Percentiles rank a stretch among this genome's conserved stretches.
Conservation (phyloP, 352 stramenopile genomes). For the Globisporangium irregulare region DNA sequence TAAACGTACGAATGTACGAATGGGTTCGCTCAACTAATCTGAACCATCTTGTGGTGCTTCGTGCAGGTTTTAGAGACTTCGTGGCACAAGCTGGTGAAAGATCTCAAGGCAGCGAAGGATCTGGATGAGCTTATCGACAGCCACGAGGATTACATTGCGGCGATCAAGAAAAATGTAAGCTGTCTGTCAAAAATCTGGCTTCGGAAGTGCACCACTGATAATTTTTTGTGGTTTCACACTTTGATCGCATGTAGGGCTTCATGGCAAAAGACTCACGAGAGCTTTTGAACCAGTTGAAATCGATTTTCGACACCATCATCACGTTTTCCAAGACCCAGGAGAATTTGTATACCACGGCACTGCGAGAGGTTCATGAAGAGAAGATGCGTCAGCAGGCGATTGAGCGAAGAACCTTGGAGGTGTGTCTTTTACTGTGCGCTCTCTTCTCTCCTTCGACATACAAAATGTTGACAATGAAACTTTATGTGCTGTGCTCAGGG, state of each 20-base stretch:
- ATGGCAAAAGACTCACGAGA: constrained; percentile 77
- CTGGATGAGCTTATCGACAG: constrained; percentile 96
- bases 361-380: constrained; percentile 67
- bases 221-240: neutral
- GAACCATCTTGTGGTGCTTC: neutral
- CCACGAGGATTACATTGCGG: constrained; percentile 93
- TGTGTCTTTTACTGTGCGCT: constrained; percentile 9
- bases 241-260: constrained; percentile 53
- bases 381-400: constrained; percentile 48
- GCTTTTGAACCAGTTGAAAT: constrained; percentile 72
- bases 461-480: neutral
- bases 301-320: constrained; percentile 81
- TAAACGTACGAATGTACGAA: neutral
- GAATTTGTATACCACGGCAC: constrained; percentile 72
- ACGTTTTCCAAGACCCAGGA: constrained; percentile 82
- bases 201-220: neutral
- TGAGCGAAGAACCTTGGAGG: constrained; percentile 46
- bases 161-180: constrained; percentile 86
- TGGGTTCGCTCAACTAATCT: neutral
- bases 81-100: constrained; percentile 92
- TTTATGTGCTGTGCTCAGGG: constrained; percentile 25
- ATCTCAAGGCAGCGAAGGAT: constrained; percentile 88
- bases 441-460: neutral
- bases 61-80: constrained; percentile 87
- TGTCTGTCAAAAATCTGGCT: neutral